Percentiles rank a stretch among this genome's conserved stretches.
Evolutionary conservation across 2,329 filamentous ascomycete species (phyloP).

Genomic region (Akanthomyces uredinophilus): DNA sequence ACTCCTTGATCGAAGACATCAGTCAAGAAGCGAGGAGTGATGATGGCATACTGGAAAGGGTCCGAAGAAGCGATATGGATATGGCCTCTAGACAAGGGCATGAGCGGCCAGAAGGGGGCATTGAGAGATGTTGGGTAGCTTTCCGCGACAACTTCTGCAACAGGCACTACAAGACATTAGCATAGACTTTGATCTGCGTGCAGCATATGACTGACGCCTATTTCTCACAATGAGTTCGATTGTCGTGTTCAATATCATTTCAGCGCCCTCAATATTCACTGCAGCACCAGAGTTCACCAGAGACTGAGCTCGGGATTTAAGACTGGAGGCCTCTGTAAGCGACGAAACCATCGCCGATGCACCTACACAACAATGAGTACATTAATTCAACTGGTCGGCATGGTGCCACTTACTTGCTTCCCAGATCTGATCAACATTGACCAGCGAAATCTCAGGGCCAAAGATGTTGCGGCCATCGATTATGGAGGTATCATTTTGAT

Average conservation of each 20-base stretch:
- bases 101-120: constrained; percentile 21
- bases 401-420: background rate
- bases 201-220: constrained; percentile 6
- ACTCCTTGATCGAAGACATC: constrained; percentile 21
- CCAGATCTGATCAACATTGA: constrained; percentile 21
- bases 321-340: constrained; percentile 1
- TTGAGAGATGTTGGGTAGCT: constrained; percentile 16
- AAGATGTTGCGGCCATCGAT: constrained; percentile 19
- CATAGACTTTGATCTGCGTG: background rate
- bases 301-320: constrained; percentile 17
- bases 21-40: constrained; percentile 20
- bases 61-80: constrained; percentile 21
- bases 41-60: constrained; percentile 18
- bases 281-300: constrained; percentile 21
- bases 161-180: constrained; percentile 17
- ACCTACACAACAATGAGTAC: background rate
- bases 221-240: constrained; percentile 19
- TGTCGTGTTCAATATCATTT: constrained; percentile 19
- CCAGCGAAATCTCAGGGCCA: constrained; percentile 21
- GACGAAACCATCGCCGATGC: background rate
- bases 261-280: constrained; percentile 19
- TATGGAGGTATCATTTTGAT: constrained; percentile 20
- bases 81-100: constrained; percentile 22
- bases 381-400: too few species aligned
- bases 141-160: constrained; percentile 20